Base-by-base conservation (phyloP, 1,284 basidiomycete genomes). In the Laetiporus sulphureus region DNA sequence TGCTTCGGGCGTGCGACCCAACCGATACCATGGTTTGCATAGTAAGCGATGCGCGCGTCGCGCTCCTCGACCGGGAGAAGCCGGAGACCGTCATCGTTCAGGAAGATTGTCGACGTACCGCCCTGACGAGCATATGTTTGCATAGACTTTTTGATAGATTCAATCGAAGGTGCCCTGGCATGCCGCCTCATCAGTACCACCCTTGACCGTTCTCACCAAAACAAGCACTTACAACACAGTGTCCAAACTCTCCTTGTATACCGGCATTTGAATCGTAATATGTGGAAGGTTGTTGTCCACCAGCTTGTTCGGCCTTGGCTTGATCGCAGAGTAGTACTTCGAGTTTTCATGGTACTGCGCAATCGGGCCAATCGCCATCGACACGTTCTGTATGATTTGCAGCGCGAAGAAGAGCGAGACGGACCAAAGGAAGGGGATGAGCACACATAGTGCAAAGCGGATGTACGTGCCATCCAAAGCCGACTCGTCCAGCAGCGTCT, bases 1-100 rank as follows among this genome's bases (percentile, higher is more conserved):
- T 86, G 79, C 35, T 71, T 71, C 3, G 90, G 88, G 37, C 90
- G 79, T 18, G 89, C 82, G 44, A 91, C 83, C 77, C 84, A 91
- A 27, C 83, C 86, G 53, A 91, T 84, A 54, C 79, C 83, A 56
- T 91, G 85, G 39, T 83, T 79, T 18, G 83, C 78, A 56, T 92
- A 92, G 60, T 82, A 91, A 19, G 73, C 63, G 20, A 80, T 75
- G 19, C 90, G 78, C 30, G 72, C 71, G 30, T 78, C 70, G 20
- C 77, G 76, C 43, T 89, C 83, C 31, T 72, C 73, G 15, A 73
- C 67, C 37, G 66, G 61, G 41, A 91, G 62, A 4, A 79, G 52
- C 55, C 66, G 66, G 46, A 73, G 58, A 45, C 72, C 72, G 47
- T 74, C 76, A 52, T 79, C 76, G 50, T 71, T 70, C 45, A 74